phyloP scores from a whole-genome alignment of 768 basidiomycete species.

The Coprinellus aureogranulatus region DNA sequence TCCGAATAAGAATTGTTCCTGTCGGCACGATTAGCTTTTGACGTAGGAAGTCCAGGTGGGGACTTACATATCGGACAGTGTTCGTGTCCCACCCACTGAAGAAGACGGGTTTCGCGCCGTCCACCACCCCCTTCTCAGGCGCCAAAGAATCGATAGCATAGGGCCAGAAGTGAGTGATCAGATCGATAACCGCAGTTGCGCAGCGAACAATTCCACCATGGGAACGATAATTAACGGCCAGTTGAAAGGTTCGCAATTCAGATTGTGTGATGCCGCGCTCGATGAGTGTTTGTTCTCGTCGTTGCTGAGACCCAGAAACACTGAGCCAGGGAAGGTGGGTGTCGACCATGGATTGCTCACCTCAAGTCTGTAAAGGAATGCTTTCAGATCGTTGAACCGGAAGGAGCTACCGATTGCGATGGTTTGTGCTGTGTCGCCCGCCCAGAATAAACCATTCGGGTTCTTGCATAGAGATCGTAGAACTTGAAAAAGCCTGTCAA shows the following conservation, averaged over 20 bases:
- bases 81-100: slow-evolving; percentile 47
- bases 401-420: slow-evolving; percentile 74
- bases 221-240: slow-evolving; percentile 66
- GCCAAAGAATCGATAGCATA: slow-evolving; percentile 59
- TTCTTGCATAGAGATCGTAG: slow-evolving; percentile 62
- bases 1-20: slow-evolving; percentile 55
- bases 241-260: slow-evolving; percentile 45
- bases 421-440: slow-evolving; percentile 78
- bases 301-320: slow-evolving; percentile 6
- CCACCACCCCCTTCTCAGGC: slow-evolving; percentile 53
- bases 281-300: slow-evolving; percentile 10
- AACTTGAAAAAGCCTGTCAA: slow-evolving; percentile 37
- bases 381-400: slow-evolving; percentile 67
- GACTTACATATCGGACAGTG: slow-evolving; percentile 32
- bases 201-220: slow-evolving; percentile 75
- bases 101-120: slow-evolving; percentile 58
- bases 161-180: slow-evolving; percentile 62
- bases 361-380: slow-evolving; percentile 63
- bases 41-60: too few relatives aligned
- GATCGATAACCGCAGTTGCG: slow-evolving; percentile 61
- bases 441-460: slow-evolving; percentile 70
- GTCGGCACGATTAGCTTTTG: too few relatives aligned
- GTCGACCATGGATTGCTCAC: slow-evolving; percentile 26
- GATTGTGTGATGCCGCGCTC: slow-evolving; percentile 3
- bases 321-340: too few relatives aligned